phyloP scores from a whole-genome alignment of 495 filamentous ascomycete species.

The Penicillium paxilli region DNA sequence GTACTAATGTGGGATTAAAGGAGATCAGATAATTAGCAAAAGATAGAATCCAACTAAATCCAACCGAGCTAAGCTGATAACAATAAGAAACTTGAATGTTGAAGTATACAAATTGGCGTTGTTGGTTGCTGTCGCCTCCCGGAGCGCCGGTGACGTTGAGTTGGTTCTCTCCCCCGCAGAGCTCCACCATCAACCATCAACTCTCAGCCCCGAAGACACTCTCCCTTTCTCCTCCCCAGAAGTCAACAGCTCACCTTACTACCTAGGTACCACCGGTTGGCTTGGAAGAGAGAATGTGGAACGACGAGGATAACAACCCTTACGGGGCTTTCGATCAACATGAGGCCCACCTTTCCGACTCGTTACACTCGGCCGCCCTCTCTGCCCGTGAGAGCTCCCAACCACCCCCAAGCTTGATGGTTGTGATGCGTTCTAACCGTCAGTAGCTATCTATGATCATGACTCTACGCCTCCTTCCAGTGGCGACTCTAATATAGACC shows the following conservation, averaged over 20 bases:
- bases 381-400: conserved; percentile 42
- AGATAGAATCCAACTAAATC: no score
- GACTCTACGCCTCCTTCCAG: conserved; percentile 50
- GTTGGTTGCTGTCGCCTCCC: conserved; percentile 1
- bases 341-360: conserved; percentile 74
- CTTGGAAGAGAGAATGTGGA: conserved; percentile 55
- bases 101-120: background rate
- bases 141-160: conserved; percentile 24
- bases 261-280: background rate
- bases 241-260: background rate
- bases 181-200: conserved; percentile 12
- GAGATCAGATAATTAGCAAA: no score
- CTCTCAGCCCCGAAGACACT: conserved; percentile 9
- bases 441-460: conserved; percentile 41
- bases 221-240: background rate
- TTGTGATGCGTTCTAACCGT: conserved; percentile 14
- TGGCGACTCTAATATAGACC: conserved; percentile 47
- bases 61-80: background rate
- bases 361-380: conserved; percentile 63
- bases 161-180: conserved; percentile 24
- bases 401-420: background rate
- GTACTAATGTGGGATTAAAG: no score
- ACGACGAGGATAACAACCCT: conserved; percentile 94
- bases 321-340: conserved; percentile 87
- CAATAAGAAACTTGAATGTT: background rate